Evolutionary conservation across 2,329 filamentous ascomycete species (phyloP).

Genomic region (Chaetomiaceae sp.): DNA sequence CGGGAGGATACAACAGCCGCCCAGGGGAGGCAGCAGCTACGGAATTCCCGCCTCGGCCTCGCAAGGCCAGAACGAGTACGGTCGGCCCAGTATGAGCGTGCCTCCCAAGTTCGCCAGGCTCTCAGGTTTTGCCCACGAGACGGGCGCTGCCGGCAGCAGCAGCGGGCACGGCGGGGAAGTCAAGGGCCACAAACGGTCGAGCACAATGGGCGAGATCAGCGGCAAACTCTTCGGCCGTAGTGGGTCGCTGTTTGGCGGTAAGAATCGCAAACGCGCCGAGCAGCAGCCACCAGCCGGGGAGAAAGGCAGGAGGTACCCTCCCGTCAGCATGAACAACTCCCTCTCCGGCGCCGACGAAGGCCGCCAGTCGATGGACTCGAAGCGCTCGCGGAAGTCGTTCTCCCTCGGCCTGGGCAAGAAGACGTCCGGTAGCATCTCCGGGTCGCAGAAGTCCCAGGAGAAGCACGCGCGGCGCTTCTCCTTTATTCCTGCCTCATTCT

Average conservation of each 20-base stretch:
- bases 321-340: constrained; percentile 79
- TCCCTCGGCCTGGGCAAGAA: constrained; percentile 65
- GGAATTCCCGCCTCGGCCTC: constrained; percentile 60
- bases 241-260: constrained; percentile 70
- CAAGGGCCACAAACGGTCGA: constrained; percentile 61
- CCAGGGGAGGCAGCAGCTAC: constrained; percentile 56
- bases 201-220: constrained; percentile 72
- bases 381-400: constrained; percentile 60
- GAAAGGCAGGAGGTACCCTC: constrained; percentile 71
- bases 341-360: constrained; percentile 54
- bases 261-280: constrained; percentile 46
- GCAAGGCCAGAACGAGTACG: constrained; percentile 46
- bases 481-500: constrained; percentile 58
- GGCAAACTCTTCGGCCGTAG: constrained; percentile 81
- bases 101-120: constrained; percentile 54
- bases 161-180: constrained; percentile 27
- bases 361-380: constrained; percentile 65
- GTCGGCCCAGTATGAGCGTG: constrained; percentile 56
- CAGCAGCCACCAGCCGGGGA: constrained; percentile 42
- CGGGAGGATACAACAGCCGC: constrained; percentile 80
- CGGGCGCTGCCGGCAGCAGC: constrained; percentile 25
- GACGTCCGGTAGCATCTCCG: constrained; percentile 58
- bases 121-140: constrained; percentile 50
- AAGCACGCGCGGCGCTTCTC: constrained; percentile 62
- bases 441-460: constrained; percentile 51